Evolutionary conservation across 495 filamentous ascomycete genomes (phyloP).

Genomic region (Aspergillus carlsbadensis): DNA sequence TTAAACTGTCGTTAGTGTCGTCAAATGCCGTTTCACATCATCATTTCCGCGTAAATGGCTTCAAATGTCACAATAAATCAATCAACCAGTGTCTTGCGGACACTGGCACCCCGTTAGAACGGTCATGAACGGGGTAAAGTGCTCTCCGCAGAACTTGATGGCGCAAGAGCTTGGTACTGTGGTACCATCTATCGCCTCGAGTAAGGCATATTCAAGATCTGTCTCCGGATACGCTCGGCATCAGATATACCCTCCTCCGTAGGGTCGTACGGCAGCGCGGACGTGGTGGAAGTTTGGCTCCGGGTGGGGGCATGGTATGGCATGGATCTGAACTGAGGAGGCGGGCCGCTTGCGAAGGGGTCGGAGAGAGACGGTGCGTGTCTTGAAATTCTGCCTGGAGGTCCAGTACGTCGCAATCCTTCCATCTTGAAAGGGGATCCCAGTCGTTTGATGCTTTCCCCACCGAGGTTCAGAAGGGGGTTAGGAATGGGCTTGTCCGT

Average conservation of each 20-base stretch:
- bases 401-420: slow-evolving; percentile 27
- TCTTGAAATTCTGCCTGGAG: slow-evolving; percentile 27
- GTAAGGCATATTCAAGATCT: slow-evolving; percentile 44
- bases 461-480: slow-evolving; percentile 30
- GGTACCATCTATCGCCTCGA: slow-evolving; percentile 27
- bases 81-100: slow-evolving; percentile 26
- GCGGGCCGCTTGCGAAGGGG: slow-evolving; percentile 33
- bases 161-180: neutral
- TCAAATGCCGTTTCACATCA: slow-evolving; percentile 40
- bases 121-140: neutral
- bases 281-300: slow-evolving; percentile 8
- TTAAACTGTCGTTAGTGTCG: slow-evolving; percentile 37
- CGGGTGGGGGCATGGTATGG: neutral
- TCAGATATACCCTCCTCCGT: slow-evolving; percentile 44
- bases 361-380: slow-evolving; percentile 46
- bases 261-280: slow-evolving; percentile 33
- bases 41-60: slow-evolving; percentile 17
- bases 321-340: slow-evolving; percentile 18
- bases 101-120: neutral
- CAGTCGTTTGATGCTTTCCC: slow-evolving; percentile 46
- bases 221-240: slow-evolving; percentile 47
- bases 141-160: neutral
- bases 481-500: slow-evolving; percentile 28
- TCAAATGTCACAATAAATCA: slow-evolving; percentile 26
- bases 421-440: slow-evolving; percentile 54